Base-by-base conservation (phyloP, 2,329 filamentous ascomycete species). In the Ophiostoma novo-ulmi region DNA sequence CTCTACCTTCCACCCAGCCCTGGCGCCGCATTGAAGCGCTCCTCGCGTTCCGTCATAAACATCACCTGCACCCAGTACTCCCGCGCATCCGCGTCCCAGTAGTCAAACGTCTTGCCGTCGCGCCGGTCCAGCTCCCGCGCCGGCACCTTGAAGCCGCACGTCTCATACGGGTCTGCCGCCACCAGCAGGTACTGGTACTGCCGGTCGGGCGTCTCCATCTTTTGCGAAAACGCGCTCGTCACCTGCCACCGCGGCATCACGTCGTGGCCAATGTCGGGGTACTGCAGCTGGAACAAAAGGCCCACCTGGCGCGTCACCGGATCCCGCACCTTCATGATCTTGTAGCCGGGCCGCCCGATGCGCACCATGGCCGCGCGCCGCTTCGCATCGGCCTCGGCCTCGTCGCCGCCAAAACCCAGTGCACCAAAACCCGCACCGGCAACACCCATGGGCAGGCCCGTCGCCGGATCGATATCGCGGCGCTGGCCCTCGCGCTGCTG, bases 61-160 rank as follows among this genome's bases (percentile, higher is more conserved):
- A 98, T 91, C 74, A 99, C 87, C 84, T 98, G 95, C 58, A 97
- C 87, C 92, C 93, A 98, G 78, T 96, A 99, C 83, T 98, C 94
- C 84, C 96, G 97, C 74, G 90, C 89, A 79, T 99, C 95, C 72
- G 91, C 89, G 81, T 99, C 95, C 84, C 94, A 99, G 89, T 94
- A 98, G 70, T 88, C 91, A 86, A 94, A 99, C 80, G 94, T 95
- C 77, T 90, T 87, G 71, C 92, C 94, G 75, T 96, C 93, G 35
- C 91, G 86, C 76, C 93, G 88, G 81, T 99, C 95, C 72, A 99
- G 89, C 83, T 98, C 95, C 72, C 93, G 85, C 5, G 94, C 92
- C 79, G 97, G 95, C 70, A 99, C 84, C 85, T 99, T 99, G 80
- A 99, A 98, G 5, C 88, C 92, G 79, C 94, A 96, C 1, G 93